These are phyloP conservation scores for Monilinia fructicola DNA, from an alignment of 2,329 filamentous ascomycete species.

Conservation along the genomic window DNA sequence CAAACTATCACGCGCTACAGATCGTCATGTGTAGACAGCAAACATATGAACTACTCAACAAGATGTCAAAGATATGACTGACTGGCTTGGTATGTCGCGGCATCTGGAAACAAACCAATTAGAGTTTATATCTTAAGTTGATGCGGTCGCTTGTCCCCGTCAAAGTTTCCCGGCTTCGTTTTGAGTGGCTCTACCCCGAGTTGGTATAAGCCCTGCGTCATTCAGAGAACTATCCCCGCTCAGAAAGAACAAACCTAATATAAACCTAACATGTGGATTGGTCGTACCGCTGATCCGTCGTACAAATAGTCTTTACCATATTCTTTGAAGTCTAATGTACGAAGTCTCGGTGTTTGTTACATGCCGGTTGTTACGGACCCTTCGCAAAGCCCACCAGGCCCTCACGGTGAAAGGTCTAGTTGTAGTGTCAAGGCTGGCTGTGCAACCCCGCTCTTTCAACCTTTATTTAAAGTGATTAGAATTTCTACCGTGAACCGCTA, in stretches of 20 bases:
- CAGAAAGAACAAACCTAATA: not conserved
- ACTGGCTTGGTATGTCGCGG: too few species aligned
- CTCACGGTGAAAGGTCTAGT: not conserved
- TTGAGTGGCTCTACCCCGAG: conserved; percentile 9
- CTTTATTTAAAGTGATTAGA: conserved; percentile 13
- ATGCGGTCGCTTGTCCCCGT: not conserved
- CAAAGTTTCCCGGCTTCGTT: not conserved
- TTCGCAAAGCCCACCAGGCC: not conserved
- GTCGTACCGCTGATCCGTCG: not conserved
- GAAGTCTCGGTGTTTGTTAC: not conserved
- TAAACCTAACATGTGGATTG: not conserved
- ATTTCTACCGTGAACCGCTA: not conserved
- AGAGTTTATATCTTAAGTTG: not conserved
- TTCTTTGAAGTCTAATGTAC: not conserved
- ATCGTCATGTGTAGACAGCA: too few species aligned
- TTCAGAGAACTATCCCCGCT: not conserved
- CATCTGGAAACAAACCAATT: not conserved
- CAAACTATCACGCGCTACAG: too few species aligned
- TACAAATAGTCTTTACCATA: not conserved
- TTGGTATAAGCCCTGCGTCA: not conserved
- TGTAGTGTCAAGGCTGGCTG: not conserved
- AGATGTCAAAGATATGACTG: too few species aligned
- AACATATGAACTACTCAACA: too few species aligned
- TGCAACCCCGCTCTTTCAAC: conserved; percentile 10
- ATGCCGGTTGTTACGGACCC: not conserved